Percentiles rank a stretch among this genome's conserved stretches.
Conservation (phyloP, 2,329 filamentous ascomycete species). For the Arthroderma sp. region DNA sequence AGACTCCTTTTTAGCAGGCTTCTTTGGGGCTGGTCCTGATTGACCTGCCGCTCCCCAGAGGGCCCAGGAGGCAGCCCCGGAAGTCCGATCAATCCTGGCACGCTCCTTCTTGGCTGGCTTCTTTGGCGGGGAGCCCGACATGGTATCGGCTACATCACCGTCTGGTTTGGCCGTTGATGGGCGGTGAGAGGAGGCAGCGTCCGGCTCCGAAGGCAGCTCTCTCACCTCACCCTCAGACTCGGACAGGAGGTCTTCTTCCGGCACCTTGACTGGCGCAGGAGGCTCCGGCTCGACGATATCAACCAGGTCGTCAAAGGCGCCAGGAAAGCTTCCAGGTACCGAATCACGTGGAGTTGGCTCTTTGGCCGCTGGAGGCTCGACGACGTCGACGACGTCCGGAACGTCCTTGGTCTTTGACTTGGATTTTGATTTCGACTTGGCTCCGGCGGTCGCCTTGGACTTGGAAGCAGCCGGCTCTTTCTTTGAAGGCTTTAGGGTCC, state of each 20-base stretch:
- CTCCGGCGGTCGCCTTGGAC: conserved; percentile 6
- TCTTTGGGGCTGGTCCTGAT: conserved; percentile 26
- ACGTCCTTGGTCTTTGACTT: not conserved
- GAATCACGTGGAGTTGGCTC: conserved; percentile 24
- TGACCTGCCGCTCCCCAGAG: conserved; percentile 51
- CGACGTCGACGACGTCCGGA: not conserved
- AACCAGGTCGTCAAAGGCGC: conserved; percentile 32
- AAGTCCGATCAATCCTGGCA: conserved; percentile 60
- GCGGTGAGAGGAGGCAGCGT: conserved; percentile 1
- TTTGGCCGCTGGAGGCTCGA: conserved; percentile 8
- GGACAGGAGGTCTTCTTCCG: conserved; percentile 20
- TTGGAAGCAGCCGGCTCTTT: conserved; percentile 25
- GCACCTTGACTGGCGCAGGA: conserved; percentile 18
- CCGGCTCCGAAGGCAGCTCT: conserved; percentile 31
- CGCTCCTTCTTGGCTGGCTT: conserved; percentile 60
- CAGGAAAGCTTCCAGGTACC: conserved; percentile 47
- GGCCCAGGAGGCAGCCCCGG: conserved; percentile 57
- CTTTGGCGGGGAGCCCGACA: conserved; percentile 39
- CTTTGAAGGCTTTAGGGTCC: conserved; percentile 16
- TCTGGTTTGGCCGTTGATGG: conserved; percentile 18
- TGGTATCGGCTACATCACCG: conserved; percentile 34
- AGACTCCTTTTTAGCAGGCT: conserved; percentile 40
- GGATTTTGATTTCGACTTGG: conserved; percentile 5
- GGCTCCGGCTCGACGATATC: conserved; percentile 30
- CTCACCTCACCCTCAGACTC: not conserved